Evolutionary conservation across 352 stramenopile genomes (phyloP).

Genomic region (Pythium folliculosum): DNA sequence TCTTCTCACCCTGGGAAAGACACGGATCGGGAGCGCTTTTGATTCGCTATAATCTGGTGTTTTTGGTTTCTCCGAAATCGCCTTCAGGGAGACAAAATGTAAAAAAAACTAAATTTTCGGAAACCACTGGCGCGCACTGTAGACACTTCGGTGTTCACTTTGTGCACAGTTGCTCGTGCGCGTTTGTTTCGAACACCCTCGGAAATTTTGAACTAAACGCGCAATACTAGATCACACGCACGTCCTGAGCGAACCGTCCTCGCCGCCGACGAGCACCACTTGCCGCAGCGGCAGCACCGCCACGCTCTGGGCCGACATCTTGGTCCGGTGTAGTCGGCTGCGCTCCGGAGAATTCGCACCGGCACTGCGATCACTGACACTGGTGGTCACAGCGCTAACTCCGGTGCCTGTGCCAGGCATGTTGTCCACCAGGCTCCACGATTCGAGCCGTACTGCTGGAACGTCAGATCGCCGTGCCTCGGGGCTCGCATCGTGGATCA

Average conservation of each 20-base stretch:
- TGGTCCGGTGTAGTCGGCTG: constrained; percentile 48
- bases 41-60: too few relatives aligned
- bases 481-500: constrained; percentile 38
- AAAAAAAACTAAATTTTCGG: too few relatives aligned
- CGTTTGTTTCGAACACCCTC: too few relatives aligned
- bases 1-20: too few relatives aligned
- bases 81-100: too few relatives aligned
- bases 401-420: background rate
- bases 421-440: constrained; percentile 51
- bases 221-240: constrained; percentile 21
- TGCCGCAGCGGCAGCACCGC: constrained; percentile 61
- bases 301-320: constrained; percentile 40
- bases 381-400: background rate
- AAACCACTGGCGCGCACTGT: too few relatives aligned
- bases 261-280: constrained; percentile 56
- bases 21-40: too few relatives aligned
- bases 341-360: constrained; percentile 16
- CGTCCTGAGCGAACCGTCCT: constrained; percentile 62
- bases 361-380: background rate
- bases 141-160: too few relatives aligned
- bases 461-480: constrained; percentile 22
- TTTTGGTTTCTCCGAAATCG: too few relatives aligned
- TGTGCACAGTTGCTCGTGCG: too few relatives aligned
- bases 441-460: constrained; percentile 42
- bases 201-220: too few relatives aligned